A percentile compares a stretch with the other conserved stretches of the same genome.
Evolutionary conservation across 306 rosid genomes (phyloP).

Genomic region (Fagus crenata): DNA sequence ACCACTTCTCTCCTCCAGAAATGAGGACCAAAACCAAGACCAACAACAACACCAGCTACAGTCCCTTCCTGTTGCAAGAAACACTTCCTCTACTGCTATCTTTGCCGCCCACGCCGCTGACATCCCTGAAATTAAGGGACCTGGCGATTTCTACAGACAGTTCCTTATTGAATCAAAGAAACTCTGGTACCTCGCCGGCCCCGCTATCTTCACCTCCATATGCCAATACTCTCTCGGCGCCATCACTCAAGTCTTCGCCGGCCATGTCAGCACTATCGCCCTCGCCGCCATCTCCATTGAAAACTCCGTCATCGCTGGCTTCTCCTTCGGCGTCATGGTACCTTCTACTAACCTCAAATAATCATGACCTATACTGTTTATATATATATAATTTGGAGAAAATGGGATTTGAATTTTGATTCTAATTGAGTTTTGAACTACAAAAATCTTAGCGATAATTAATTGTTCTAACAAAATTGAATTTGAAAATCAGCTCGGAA

Average conservation of each 20-base stretch:
- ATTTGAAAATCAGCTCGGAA: constrained; percentile 52
- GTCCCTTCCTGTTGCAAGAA: constrained; percentile 28
- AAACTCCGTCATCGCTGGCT: constrained; percentile 91
- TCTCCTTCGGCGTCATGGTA: constrained; percentile 81
- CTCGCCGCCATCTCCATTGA: constrained; percentile 89
- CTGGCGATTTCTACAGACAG: constrained; percentile 43
- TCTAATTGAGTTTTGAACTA: too few relatives aligned
- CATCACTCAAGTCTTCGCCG: constrained; percentile 76
- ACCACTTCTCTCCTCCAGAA: constrained; percentile 30
- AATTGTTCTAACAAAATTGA: too few relatives aligned
- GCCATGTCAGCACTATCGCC: constrained; percentile 67
- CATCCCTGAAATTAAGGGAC: constrained; percentile 51
- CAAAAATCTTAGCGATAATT: too few relatives aligned
- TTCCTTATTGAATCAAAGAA: constrained; percentile 60
- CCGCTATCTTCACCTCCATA: constrained; percentile 79
- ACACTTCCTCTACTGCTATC: constrained; percentile 28
- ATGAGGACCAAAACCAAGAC: background rate
- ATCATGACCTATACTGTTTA: too few relatives aligned
- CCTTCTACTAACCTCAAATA: too few relatives aligned
- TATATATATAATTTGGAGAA: too few relatives aligned
- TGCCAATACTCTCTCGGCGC: constrained; percentile 92
- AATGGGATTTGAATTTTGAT: too few relatives aligned
- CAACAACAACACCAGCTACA: background rate
- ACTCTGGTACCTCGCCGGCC: constrained; percentile 91
- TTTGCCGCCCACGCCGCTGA: constrained; percentile 55